Conservation (phyloP, 345 rosid species). For the Excoecaria agallocha region DNA sequence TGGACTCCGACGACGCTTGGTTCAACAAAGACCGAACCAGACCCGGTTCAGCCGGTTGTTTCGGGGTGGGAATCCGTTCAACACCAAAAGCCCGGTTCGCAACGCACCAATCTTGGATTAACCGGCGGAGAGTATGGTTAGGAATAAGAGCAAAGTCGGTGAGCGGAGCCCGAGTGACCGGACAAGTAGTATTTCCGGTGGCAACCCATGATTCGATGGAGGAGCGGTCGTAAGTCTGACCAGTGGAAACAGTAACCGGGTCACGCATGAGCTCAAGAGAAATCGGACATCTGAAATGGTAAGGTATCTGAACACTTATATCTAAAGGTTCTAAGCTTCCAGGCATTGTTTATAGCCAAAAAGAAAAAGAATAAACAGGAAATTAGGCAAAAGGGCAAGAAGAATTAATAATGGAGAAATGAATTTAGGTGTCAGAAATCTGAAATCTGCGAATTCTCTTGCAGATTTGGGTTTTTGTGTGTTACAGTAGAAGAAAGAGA, state of each 20-base stretch:
- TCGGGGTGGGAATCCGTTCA: conserved; percentile 87
- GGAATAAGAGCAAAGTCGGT: conserved; percentile 85
- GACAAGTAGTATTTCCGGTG: conserved; percentile 88
- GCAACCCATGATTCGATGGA: conserved; percentile 97
- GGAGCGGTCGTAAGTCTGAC: conserved; percentile 94
- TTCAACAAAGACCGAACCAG: conserved; percentile 53
- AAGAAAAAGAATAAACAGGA: neutral
- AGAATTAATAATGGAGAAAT: neutral
- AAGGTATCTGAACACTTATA: conserved; percentile 68
- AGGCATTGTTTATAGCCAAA: conserved; percentile 37
- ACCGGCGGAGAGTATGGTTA: conserved; percentile 96
- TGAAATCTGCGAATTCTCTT: conserved; percentile 35
- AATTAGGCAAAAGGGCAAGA: neutral
- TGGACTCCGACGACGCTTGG: conserved; percentile 56
- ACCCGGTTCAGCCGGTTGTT: conserved; percentile 89
- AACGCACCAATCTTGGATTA: conserved; percentile 98
- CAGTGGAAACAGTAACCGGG: conserved; percentile 87
- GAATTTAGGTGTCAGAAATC: neutral
- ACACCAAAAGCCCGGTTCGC: conserved; percentile 76
- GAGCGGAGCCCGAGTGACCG: conserved; percentile 78
- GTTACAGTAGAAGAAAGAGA: conserved; percentile 25
- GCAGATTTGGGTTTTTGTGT: conserved; percentile 17
- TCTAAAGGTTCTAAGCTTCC: conserved; percentile 78
- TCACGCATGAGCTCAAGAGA: conserved; percentile 95
- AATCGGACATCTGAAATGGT: conserved; percentile 94